Percentiles rank a stretch among this genome's conserved stretches.
Conservation (phyloP, 768 basidiomycete species). For the Boletus reticuloceps region DNA sequence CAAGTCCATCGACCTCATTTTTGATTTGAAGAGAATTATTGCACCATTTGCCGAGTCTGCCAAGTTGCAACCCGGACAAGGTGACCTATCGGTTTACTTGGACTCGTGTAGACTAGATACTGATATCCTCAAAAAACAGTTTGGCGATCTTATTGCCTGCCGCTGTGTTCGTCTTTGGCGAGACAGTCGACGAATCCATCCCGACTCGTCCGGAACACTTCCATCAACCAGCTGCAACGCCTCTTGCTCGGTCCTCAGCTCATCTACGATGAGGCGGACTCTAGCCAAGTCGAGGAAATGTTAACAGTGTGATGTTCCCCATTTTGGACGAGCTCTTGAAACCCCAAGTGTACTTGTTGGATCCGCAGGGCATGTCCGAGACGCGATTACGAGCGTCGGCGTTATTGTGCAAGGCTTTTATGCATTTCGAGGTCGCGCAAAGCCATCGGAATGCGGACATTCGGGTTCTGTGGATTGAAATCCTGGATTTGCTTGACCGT, state of each 20-base stretch:
- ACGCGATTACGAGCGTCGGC: constrained; percentile 84
- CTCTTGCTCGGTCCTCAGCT: constrained; percentile 78
- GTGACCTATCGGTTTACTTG: constrained; percentile 15
- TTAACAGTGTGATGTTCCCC: constrained; percentile 91
- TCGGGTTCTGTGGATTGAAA: constrained; percentile 79
- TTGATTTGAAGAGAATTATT: constrained; percentile 67
- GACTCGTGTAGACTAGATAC: background rate
- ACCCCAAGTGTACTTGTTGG: constrained; percentile 72
- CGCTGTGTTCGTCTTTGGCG: constrained; percentile 67
- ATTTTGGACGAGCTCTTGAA: constrained; percentile 89
- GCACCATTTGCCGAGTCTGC: constrained; percentile 52
- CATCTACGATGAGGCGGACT: constrained; percentile 54
- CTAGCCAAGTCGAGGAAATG: constrained; percentile 69
- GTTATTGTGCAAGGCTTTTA: constrained; percentile 92
- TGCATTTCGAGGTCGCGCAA: constrained; percentile 85
- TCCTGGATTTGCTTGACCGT: constrained; percentile 84
- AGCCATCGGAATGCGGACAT: constrained; percentile 59
- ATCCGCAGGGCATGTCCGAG: constrained; percentile 87
- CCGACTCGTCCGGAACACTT: constrained; percentile 79
- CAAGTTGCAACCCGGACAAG: constrained; percentile 36
- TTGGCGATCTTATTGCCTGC: constrained; percentile 77
- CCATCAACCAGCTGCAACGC: constrained; percentile 80
- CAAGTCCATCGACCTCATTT: constrained; percentile 78
- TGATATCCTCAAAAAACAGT: constrained; percentile 39
- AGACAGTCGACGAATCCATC: constrained; percentile 81